Base-by-base conservation (phyloP, 2,329 filamentous ascomycete genomes). In the Talaromyces pinophilus region DNA sequence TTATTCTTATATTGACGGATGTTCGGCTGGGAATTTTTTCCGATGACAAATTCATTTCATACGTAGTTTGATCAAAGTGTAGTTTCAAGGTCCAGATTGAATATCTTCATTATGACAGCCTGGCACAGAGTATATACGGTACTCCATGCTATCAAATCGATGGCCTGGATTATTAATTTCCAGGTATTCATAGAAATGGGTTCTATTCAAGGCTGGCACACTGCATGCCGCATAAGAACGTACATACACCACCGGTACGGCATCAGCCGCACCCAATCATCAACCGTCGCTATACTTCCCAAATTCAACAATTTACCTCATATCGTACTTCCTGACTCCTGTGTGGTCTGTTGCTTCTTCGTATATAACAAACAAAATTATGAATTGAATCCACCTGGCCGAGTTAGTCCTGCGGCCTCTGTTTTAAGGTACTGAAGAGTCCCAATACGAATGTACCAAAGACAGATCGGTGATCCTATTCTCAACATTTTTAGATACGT, bases 351-450 rank as follows among this genome's bases (percentile, higher is more conserved):
- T 54, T 54, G 4, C n/a, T 22, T 55, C 30, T 57, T 35, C 52
- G 52, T 35, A 57, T 55, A 33, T 17, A 15, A n/a, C 33, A 38
- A 57, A 57, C 33, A 57, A 57, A 57, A 33, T 38, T 57, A 25
- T 57, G 54, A 33, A 25, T 40, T 11, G 19, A 57, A 38, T 38
- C 54, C 54, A 25, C 33, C 33, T 10, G 46, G 25, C 15, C 48
- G 6, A 52, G 25, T 52, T 57, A 19, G 28, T 33, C 28, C 28
- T 33, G 50, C 7, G 8, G 19, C 17, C 50, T 35, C 48, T 30
- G 6, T 52, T 52, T 52, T 33, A 35, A 57, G 52, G 52, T 57
- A 38, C n/a, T 3, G 30, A n/a, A 54, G 50, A 35, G 19, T 28
- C 17, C 17, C 35, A 5, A n/a, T 25, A 25, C 25, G 25, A 25